These are phyloP conservation scores for Verbena officinalis DNA, from an alignment of 257 asterid genomes.

Conservation along the genomic window DNA sequence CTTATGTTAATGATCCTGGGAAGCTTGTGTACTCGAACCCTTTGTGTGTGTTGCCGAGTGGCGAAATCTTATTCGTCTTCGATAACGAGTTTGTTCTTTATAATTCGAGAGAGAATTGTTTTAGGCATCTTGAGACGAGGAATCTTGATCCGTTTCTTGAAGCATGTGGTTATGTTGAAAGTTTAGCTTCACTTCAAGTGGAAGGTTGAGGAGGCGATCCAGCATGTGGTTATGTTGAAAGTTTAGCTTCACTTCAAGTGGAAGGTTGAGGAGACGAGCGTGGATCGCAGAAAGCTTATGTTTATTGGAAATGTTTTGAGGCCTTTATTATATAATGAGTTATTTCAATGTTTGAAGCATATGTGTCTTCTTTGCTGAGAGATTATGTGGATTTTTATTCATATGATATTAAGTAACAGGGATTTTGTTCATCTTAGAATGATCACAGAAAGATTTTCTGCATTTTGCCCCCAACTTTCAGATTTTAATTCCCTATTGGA, in stretches of 20 bases:
- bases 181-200: conserved; percentile 42
- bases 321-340: neutral
- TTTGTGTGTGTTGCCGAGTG: conserved; percentile 34
- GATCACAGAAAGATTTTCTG: too few relatives aligned
- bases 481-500: too few relatives aligned
- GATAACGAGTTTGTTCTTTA: conserved; percentile 37
- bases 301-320: neutral
- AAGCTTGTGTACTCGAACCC: conserved; percentile 24
- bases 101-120: conserved; percentile 28
- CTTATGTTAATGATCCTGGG: conserved; percentile 25
- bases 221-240: conserved; percentile 46
- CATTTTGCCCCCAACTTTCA: too few relatives aligned
- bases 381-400: neutral
- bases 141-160: conserved; percentile 23
- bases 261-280: neutral
- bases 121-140: conserved; percentile 28
- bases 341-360: neutral
- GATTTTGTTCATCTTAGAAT: too few relatives aligned
- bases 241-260: conserved; percentile 42
- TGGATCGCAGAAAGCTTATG: conserved; percentile 6
- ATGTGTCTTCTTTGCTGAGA: neutral
- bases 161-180: conserved; percentile 46
- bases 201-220: neutral
- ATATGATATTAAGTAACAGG: neutral
- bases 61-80: conserved; percentile 40